Evolutionary conservation across 106 monocot species (phyloP).

Genomic region (Cymbidium sinense): DNA sequence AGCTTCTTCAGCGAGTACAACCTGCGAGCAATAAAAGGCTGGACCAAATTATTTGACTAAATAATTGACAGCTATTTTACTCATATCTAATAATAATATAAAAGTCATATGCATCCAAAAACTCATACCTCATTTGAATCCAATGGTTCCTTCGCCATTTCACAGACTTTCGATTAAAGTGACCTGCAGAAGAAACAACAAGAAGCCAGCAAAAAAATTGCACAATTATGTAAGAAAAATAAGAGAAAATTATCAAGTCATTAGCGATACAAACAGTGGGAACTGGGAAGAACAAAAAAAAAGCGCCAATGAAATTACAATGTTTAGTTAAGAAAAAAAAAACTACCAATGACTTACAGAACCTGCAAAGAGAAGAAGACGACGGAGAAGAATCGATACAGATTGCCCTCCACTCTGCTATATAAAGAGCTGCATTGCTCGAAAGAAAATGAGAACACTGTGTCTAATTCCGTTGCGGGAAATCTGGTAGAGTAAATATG

Average conservation of each 20-base stretch:
- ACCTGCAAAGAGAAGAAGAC: background rate
- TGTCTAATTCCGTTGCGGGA: background rate
- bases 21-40: conserved; percentile 16
- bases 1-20: conserved; percentile 62
- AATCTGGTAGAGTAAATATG: background rate
- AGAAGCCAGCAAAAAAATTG: background rate
- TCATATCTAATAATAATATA: no score
- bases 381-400: background rate
- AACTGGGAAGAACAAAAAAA: background rate
- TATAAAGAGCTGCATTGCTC: background rate
- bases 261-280: background rate
- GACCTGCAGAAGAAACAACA: background rate
- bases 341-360: background rate
- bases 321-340: background rate
- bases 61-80: background rate
- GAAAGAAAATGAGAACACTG: background rate
- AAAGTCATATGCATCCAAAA: background rate
- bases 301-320: background rate
- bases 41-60: no score
- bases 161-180: background rate
- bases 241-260: background rate
- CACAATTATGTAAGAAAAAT: background rate
- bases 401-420: background rate
- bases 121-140: conserved; percentile 17
- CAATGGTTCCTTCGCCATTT: conserved; percentile 16